Percentiles rank a stretch among this genome's conserved stretches.
Evolutionary conservation across 176 grass and related monocot genomes (phyloP).

Genomic region (Phoenix dactylifera): DNA sequence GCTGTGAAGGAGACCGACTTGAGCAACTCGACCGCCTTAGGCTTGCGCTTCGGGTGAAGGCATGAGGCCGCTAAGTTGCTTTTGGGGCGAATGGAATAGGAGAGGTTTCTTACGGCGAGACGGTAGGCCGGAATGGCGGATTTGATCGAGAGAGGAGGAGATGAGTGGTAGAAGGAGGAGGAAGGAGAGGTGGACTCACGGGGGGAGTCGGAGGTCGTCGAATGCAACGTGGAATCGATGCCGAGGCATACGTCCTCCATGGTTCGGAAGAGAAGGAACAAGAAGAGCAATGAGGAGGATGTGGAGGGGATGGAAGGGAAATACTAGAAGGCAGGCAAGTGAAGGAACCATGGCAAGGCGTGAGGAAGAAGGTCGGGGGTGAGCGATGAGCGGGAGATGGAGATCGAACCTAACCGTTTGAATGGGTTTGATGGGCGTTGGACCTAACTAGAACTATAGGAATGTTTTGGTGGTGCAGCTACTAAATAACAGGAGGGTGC

Average conservation of each 20-base stretch:
- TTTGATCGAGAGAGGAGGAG: slow-evolving; percentile 21
- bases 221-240: slow-evolving; percentile 51
- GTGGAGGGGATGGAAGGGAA: slow-evolving; percentile 12
- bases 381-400: slow-evolving; percentile 4
- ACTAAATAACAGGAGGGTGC: no score
- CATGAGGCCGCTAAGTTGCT: slow-evolving; percentile 1
- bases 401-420: slow-evolving; percentile 12
- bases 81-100: slow-evolving; percentile 31
- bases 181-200: slow-evolving; percentile 56
- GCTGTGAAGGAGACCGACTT: slow-evolving; percentile 59
- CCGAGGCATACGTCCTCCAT: slow-evolving; percentile 73
- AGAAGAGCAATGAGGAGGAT: neutral
- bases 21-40: slow-evolving; percentile 21
- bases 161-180: slow-evolving; percentile 59
- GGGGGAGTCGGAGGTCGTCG: slow-evolving; percentile 51
- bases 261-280: neutral
- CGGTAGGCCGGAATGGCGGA: slow-evolving; percentile 17
- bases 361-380: no score
- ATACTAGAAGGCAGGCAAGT: neutral
- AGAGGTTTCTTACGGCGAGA: slow-evolving; percentile 46
- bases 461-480: neutral
- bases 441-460: slow-evolving; percentile 23
- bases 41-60: no score
- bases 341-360: neutral
- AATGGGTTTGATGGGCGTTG: slow-evolving; percentile 27